Percentiles rank a stretch among this genome's conserved stretches.
phyloP scores from a whole-genome alignment of 2,329 filamentous ascomycete species.

The Neofusicoccum kwambonambiense region DNA sequence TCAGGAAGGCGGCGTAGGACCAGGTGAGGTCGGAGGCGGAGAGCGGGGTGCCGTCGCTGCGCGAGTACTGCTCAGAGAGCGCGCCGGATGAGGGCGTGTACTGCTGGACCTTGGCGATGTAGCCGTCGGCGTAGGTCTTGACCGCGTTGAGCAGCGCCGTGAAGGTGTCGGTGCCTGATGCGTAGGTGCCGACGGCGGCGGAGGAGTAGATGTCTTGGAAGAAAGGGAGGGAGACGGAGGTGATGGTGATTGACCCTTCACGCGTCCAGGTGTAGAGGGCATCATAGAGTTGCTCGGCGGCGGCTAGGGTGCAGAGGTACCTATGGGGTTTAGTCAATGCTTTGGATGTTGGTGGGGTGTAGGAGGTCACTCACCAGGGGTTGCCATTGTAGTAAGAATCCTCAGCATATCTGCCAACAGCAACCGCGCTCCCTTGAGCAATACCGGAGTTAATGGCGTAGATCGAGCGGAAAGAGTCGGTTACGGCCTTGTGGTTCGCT shows the following conservation, averaged over 20 bases:
- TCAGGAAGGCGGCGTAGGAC: conserved; percentile 45
- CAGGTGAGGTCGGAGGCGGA: conserved; percentile 46
- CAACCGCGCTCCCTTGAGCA: conserved; percentile 26
- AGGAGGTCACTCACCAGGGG: conserved; percentile 42
- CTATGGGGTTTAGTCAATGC: conserved; percentile 26
- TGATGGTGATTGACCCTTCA: conserved; percentile 8
- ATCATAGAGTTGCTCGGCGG: conserved; percentile 16
- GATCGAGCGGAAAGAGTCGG: conserved; percentile 33
- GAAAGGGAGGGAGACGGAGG: conserved; percentile 8
- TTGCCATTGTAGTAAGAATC: conserved; percentile 43
- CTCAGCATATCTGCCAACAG: conserved; percentile 45
- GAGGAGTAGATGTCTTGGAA: conserved; percentile 9
- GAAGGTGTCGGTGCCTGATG: conserved; percentile 20
- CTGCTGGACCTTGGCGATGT: conserved; percentile 39
- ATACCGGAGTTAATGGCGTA: conserved; percentile 39
- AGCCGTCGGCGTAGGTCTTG: conserved; percentile 39
- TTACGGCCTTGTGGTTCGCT: conserved; percentile 34
- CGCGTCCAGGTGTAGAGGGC: conserved; percentile 16
- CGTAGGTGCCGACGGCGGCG: conserved; percentile 10
- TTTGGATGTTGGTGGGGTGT: conserved; percentile 36
- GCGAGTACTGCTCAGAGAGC: conserved; percentile 46
- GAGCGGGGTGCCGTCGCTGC: conserved; percentile 37
- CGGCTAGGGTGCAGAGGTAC: conserved; percentile 16
- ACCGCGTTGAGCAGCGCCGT: conserved; percentile 25
- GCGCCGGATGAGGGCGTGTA: conserved; percentile 40